Base-by-base conservation (phyloP, 1,284 basidiomycete species). In the Boletus smithii region DNA sequence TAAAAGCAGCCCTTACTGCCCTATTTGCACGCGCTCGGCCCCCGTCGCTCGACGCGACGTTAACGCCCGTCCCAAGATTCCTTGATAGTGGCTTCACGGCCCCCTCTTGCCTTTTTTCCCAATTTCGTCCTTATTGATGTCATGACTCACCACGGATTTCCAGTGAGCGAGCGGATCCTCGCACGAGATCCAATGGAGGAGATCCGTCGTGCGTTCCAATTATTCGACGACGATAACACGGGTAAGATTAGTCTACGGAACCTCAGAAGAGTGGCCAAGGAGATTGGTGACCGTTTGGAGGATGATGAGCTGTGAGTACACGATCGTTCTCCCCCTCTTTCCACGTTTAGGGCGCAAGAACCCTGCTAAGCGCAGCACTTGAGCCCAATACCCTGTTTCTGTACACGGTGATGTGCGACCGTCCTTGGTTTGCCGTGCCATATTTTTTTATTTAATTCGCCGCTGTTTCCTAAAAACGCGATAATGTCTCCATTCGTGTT, bases 151-250 rank as follows among this genome's bases (percentile, higher is more conserved):
- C 27, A 42, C 55, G 49, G 54, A 54, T 27, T 35, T 49, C 41
- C 66, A 97, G 95, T 98, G 92, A 92, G 88, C 65, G 91, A 97
- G 60, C 82, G 86, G 59, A 95, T 99, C 67, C 78, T 95, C 29
- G 82, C 88, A 36, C 82, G 95, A 50, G 97, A 99, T 72, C 97
- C 97, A 6, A 86, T 92, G 79, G 95, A 97, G 48, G 95, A 99
- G 69, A 93, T 99, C 53, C 81, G 90, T 53, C 82, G 95, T 48
- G 95, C 95, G 0, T 99, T 99, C 72, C 85, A 93, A 56, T 75
- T 99, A 1, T 99, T 99, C 65, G 95, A 98, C 68, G 94, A 97
- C 60, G 95, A 99, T 66, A 83, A 87, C 53, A 95, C 91, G 4
- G 95, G 95, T 17, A 95, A 92, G 70, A 99, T 99, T 55, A 89